A percentile compares a stretch with the other conserved stretches of the same genome.
phyloP scores from a whole-genome alignment of 1,284 basidiomycete genomes.

The Leccinum discolor region DNA sequence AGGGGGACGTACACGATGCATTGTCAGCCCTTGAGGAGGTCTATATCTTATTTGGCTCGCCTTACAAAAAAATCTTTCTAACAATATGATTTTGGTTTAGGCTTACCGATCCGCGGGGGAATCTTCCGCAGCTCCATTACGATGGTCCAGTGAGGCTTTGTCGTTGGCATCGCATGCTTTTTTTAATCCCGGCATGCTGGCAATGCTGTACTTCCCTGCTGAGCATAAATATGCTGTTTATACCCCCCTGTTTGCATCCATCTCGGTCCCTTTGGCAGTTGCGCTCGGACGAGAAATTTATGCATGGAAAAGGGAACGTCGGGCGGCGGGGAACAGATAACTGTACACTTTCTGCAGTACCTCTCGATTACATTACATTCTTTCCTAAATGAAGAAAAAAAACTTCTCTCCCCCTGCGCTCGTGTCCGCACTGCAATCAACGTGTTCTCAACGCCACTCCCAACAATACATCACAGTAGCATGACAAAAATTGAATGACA shows the following conservation, averaged over 20 bases:
- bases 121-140: slow-evolving; percentile 52
- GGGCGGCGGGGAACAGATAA: slow-evolving; percentile 21
- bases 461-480: background rate
- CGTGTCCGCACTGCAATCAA: slow-evolving; percentile 13
- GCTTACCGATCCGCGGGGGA: slow-evolving; percentile 25
- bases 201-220: slow-evolving; percentile 93
- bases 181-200: slow-evolving; percentile 97
- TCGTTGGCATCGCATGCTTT: slow-evolving; percentile 86
- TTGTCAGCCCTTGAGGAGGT: slow-evolving; percentile 76
- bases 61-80: slow-evolving; percentile 1
- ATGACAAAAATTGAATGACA: background rate
- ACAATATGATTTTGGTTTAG: slow-evolving; percentile 16
- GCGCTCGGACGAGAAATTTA: slow-evolving; percentile 70
- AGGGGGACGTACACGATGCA: slow-evolving; percentile 68
- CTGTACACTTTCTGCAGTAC: slow-evolving; percentile 1
- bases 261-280: slow-evolving; percentile 80
- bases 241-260: slow-evolving; percentile 88
- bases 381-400: slow-evolving; percentile 10
- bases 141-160: slow-evolving; percentile 67
- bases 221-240: slow-evolving; percentile 97
- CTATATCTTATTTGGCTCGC: slow-evolving; percentile 20
- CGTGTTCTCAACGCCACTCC: slow-evolving; percentile 14
- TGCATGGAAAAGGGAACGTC: slow-evolving; percentile 49
- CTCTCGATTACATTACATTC: slow-evolving; percentile 12
- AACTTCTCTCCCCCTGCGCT: slow-evolving; percentile 10